These are phyloP conservation scores for Bruguiera parviflora DNA, from an alignment of 345 rosid species.

Conservation along the genomic window DNA sequence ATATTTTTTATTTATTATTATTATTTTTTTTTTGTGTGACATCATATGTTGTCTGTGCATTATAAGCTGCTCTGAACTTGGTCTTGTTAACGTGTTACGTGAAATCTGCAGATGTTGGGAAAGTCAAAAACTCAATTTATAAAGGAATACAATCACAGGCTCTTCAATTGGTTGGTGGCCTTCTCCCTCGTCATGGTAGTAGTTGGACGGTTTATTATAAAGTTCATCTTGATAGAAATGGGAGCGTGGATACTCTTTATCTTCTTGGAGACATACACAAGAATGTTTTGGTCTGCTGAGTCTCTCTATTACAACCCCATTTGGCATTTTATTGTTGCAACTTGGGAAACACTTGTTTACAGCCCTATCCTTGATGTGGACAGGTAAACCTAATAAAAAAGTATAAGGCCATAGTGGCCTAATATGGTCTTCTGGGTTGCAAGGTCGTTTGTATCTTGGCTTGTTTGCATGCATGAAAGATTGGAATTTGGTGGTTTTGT, in stretches of 20 bases:
- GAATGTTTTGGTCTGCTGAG: constrained; percentile 98
- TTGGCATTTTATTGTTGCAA: constrained; percentile 86
- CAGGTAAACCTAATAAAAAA: constrained; percentile 45
- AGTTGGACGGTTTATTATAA: constrained; percentile 82
- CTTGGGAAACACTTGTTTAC: constrained; percentile 93
- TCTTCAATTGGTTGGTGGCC: constrained; percentile 96
- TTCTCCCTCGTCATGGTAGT: constrained; percentile 96
- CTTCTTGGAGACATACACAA: constrained; percentile 92
- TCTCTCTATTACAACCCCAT: constrained; percentile 88
- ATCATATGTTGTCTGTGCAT: neutral
- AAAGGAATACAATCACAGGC: constrained; percentile 91
- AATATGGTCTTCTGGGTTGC: too few species aligned
- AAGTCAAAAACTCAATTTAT: constrained; percentile 74
- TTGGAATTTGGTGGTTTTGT: too few species aligned
- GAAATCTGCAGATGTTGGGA: constrained; percentile 70
- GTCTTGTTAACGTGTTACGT: neutral
- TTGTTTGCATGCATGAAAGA: too few species aligned
- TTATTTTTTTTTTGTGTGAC: neutral
- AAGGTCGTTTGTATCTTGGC: too few species aligned
- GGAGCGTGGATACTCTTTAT: constrained; percentile 92
- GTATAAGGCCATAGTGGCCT: too few species aligned
- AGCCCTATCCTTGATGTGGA: constrained; percentile 92
- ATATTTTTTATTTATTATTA: too few species aligned
- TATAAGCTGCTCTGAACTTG: constrained; percentile 1
- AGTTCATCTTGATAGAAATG: constrained; percentile 85